A percentile compares a stretch with the other conserved stretches of the same genome.
These are phyloP conservation scores for Marchantia polymorpha DNA, from an alignment of 225 moss, liverwort and hornwort genomes.

Conservation along the genomic window DNA sequence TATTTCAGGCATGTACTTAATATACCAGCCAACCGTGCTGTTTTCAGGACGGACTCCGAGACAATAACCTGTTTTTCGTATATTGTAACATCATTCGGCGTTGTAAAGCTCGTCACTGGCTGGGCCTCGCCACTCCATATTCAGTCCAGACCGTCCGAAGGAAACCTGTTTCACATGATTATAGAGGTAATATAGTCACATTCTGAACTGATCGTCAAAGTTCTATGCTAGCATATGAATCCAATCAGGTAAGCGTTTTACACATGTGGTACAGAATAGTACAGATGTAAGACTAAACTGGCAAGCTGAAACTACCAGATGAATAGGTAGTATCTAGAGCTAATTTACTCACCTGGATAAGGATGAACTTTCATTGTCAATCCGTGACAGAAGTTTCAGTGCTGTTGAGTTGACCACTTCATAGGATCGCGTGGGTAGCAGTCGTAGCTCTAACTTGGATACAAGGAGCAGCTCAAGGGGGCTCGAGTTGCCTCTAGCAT, in stretches of 20 bases:
- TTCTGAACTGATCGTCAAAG: no score
- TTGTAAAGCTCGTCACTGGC: not conserved
- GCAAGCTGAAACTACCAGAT: not conserved
- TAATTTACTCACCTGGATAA: not conserved
- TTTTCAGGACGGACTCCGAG: not conserved
- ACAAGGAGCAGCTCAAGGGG: conserved; percentile 27
- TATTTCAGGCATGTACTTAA: conserved; percentile 2
- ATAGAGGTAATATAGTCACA: not conserved
- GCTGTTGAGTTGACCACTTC: not conserved
- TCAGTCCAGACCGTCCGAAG: conserved; percentile 11
- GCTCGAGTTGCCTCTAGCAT: conserved; percentile 11
- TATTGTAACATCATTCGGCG: not conserved
- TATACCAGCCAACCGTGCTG: conserved; percentile 2
- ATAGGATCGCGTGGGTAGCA: conserved; percentile 6
- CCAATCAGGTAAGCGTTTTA: not conserved
- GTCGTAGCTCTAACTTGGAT: conserved; percentile 17
- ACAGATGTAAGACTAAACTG: not conserved
- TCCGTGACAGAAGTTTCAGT: not conserved
- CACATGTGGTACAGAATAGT: not conserved
- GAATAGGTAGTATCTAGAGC: not conserved
- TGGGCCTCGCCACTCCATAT: conserved; percentile 7
- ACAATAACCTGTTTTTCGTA: not conserved
- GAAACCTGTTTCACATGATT: conserved; percentile 14
- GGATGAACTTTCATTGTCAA: not conserved
- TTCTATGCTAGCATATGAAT: not conserved